These are phyloP conservation scores for Colletotrichum cuscutae DNA, from an alignment of 2,329 filamentous ascomycete species.

Conservation along the genomic window DNA sequence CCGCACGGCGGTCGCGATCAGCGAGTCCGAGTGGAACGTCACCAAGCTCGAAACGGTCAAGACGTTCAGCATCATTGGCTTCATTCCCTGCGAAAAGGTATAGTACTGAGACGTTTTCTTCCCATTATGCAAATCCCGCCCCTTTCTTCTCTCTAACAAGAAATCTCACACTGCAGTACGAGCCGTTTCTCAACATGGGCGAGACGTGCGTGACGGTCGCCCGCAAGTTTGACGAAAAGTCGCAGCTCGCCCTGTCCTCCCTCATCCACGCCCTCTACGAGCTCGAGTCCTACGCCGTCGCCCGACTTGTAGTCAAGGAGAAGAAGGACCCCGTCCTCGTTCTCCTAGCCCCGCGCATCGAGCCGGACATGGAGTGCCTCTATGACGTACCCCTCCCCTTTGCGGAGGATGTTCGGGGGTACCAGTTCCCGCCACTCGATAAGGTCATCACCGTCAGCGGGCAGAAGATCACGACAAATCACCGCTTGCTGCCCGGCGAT, in stretches of 20 bases:
- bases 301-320: conserved; percentile 86
- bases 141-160: conserved; percentile 34
- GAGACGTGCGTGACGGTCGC: conserved; percentile 82
- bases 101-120: conserved; percentile 25
- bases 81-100: conserved; percentile 79
- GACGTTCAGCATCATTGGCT: conserved; percentile 85
- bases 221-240: conserved; percentile 81
- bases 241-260: conserved; percentile 86
- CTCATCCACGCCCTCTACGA: conserved; percentile 89
- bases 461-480: conserved; percentile 76
- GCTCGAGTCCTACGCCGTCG: conserved; percentile 85
- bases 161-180: conserved; percentile 69
- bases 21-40: conserved; percentile 85
- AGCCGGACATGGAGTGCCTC: conserved; percentile 83
- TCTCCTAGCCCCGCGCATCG: conserved; percentile 82
- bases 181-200: conserved; percentile 87
- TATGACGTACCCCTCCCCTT: conserved; percentile 93
- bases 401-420: conserved; percentile 89
- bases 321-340: conserved; percentile 81
- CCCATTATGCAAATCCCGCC: not conserved
- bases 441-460: conserved; percentile 89
- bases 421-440: conserved; percentile 91
- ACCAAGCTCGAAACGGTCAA: conserved; percentile 85
- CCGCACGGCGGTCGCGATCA: conserved; percentile 89
- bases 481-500: conserved; percentile 83